A percentile compares a stretch with the other conserved stretches of the same genome.
Evolutionary conservation across 2,329 filamentous ascomycete genomes (phyloP).

Genomic region (Nothophaeocryptopus gaeumannii): DNA sequence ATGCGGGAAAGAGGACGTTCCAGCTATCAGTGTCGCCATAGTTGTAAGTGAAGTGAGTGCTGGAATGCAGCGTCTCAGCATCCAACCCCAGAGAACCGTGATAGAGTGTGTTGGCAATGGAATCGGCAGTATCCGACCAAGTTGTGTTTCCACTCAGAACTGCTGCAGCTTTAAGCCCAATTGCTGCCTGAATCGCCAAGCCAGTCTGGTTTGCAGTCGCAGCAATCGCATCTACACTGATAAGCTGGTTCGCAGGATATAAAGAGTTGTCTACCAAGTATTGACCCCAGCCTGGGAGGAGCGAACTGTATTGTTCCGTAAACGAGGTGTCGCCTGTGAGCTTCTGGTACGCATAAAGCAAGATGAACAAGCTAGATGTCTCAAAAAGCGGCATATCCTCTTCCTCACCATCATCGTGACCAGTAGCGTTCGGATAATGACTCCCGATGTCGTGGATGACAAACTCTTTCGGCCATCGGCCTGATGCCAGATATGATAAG

Average conservation of each 20-base stretch:
- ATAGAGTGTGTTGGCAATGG: constrained; percentile 24
- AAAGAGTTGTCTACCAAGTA: constrained; percentile 54
- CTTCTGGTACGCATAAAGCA: constrained; percentile 57
- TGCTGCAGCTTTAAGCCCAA: constrained; percentile 42
- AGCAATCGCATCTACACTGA: constrained; percentile 56
- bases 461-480: constrained; percentile 23
- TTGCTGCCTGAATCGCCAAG: constrained; percentile 27
- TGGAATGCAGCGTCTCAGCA: constrained; percentile 22
- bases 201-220: constrained; percentile 48
- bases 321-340: constrained; percentile 49
- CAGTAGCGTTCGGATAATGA: constrained; percentile 29
- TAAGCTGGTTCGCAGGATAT: constrained; percentile 55
- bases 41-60: constrained; percentile 44
- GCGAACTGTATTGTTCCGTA: constrained; percentile 47
- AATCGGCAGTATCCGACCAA: constrained; percentile 32
- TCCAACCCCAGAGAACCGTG: constrained; percentile 25
- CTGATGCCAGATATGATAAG: constrained; percentile 25
- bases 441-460: constrained; percentile 29
- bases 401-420: constrained; percentile 37
- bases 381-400: constrained; percentile 48
- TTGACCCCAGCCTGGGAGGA: constrained; percentile 54
- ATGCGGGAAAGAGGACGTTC: constrained; percentile 53
- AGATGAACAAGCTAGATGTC: constrained; percentile 55
- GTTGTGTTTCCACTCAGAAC: constrained; percentile 45
- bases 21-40: constrained; percentile 39